Percentiles rank a stretch among this genome's conserved stretches.
Conservation (phyloP, 2,329 filamentous ascomycete genomes). For the Fusarium sp. region DNA sequence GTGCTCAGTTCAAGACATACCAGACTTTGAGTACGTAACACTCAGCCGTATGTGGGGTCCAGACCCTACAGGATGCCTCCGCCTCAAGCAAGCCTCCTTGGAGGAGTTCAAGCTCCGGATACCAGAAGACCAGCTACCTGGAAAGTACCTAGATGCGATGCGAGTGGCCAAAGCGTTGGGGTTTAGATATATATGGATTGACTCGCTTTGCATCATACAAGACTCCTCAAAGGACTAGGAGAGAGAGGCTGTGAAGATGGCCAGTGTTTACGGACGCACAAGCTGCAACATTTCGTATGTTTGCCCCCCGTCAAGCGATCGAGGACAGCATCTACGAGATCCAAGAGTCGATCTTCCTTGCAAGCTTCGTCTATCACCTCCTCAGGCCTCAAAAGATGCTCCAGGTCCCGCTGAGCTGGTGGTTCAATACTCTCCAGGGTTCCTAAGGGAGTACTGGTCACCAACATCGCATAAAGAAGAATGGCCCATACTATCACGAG, state of each 20-base stretch:
- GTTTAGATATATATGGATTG: not conserved
- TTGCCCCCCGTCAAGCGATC: not conserved
- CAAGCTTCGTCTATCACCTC: not conserved
- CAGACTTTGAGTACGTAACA: not conserved
- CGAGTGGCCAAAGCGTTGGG: not conserved
- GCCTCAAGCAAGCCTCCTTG: not conserved
- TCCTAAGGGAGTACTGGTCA: not conserved
- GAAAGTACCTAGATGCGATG: not conserved
- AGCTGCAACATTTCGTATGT: not conserved
- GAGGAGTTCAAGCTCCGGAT: not conserved
- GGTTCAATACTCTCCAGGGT: not conserved
- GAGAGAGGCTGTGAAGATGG: not conserved
- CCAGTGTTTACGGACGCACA: not conserved
- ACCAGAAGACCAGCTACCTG: not conserved
- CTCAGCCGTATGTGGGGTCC: not conserved
- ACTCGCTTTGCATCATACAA: not conserved
- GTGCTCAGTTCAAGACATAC: not conserved
- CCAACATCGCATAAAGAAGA: not conserved
- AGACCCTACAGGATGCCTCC: not conserved
- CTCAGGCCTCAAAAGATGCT: not conserved
- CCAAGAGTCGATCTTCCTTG: not conserved
- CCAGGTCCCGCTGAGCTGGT: not conserved
- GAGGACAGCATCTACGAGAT: not conserved
- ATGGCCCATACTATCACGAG: not conserved
- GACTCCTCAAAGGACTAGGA: not conserved